These are phyloP conservation scores for Petunia secreta DNA, from an alignment of 257 asterid species.

Conservation along the genomic window DNA sequence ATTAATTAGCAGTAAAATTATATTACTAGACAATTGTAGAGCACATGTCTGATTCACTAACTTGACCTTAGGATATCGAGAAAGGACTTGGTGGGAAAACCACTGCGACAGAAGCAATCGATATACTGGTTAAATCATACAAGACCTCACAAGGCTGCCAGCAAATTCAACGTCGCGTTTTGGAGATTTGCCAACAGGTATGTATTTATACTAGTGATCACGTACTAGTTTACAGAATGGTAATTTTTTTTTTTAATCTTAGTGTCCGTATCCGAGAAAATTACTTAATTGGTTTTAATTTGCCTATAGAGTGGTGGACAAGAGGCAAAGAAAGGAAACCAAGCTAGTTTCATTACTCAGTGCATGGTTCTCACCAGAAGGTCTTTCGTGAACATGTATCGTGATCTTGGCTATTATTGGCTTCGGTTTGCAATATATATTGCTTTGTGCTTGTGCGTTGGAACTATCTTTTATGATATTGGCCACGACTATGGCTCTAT, in stretches of 20 bases:
- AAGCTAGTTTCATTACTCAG: constrained; percentile 55
- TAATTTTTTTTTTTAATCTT: too few species aligned
- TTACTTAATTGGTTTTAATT: background rate
- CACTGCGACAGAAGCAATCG: constrained; percentile 46
- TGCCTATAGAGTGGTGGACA: constrained; percentile 34
- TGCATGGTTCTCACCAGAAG: constrained; percentile 55
- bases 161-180: constrained; percentile 45
- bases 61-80: constrained; percentile 52
- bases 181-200: constrained; percentile 47
- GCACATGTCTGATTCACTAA: background rate
- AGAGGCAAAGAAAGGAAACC: constrained; percentile 40
- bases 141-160: constrained; percentile 44
- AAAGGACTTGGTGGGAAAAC: constrained; percentile 44
- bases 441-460: constrained; percentile 53
- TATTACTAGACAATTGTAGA: background rate
- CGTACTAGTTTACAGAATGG: too few species aligned
- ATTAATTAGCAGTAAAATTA: background rate
- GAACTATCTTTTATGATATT: constrained; percentile 53
- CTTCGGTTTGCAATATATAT: constrained; percentile 58
- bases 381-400: constrained; percentile 65
- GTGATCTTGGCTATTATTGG: constrained; percentile 71
- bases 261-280: background rate
- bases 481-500: constrained; percentile 56
- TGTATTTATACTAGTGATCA: background rate
- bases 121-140: constrained; percentile 51